Evolutionary conservation across 2,329 filamentous ascomycete species (phyloP).

Genomic region (Penicillium sp.): DNA sequence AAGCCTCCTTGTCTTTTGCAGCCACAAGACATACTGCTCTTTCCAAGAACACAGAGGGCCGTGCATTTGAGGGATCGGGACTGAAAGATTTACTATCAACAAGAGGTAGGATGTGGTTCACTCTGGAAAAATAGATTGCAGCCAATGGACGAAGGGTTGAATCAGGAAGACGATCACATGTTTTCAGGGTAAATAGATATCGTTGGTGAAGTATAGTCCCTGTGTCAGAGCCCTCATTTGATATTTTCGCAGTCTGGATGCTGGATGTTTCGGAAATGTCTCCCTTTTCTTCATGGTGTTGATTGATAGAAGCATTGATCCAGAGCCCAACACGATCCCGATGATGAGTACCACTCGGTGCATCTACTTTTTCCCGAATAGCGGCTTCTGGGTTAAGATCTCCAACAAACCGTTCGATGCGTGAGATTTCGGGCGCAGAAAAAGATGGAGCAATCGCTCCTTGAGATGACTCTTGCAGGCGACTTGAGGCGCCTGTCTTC

Average conservation of each 20-base stretch:
- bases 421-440: constrained; percentile 17
- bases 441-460: neutral
- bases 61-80: constrained; percentile 27
- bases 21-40: constrained; percentile 47
- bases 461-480: constrained; percentile 3
- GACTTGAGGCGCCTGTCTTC: neutral
- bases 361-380: constrained; percentile 39
- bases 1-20: constrained; percentile 42
- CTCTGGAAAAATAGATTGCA: constrained; percentile 42
- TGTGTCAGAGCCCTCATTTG: constrained; percentile 7
- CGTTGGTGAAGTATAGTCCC: constrained; percentile 29
- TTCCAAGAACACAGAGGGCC: constrained; percentile 41
- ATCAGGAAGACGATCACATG: constrained; percentile 38
- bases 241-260: constrained; percentile 1
- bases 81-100: constrained; percentile 36
- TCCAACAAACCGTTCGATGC: constrained; percentile 43
- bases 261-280: constrained; percentile 2
- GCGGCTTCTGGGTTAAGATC: constrained; percentile 48
- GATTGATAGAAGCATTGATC: constrained; percentile 32
- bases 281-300: constrained; percentile 14
- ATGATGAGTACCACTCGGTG: constrained; percentile 28
- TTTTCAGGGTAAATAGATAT: constrained; percentile 31
- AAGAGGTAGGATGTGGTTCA: constrained; percentile 46
- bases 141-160: constrained; percentile 39
- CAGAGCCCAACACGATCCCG: constrained; percentile 40